Base-by-base conservation (phyloP, 2,329 filamentous ascomycete genomes). In the Colletotrichum trifolii region DNA sequence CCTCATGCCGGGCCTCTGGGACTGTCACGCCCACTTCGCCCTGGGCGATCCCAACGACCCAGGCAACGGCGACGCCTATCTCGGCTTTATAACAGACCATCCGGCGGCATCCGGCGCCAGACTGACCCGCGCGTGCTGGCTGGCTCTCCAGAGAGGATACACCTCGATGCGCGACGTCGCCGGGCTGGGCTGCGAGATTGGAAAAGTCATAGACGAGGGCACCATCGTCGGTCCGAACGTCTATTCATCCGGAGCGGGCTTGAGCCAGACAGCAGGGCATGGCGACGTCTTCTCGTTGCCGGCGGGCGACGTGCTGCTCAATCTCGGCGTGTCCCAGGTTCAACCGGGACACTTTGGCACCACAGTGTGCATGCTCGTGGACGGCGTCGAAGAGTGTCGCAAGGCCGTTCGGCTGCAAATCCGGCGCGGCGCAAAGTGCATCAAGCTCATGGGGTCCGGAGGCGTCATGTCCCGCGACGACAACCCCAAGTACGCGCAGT, bases 1-100 rank as follows among this genome's bases (percentile, higher is more conserved):
- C 8, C 71, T 83, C 8, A 80, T 86, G 73, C 83, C 83, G 0
- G 84, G 84, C 3, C 76, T 87, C 13, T 86, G 83, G 83, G 84
- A 86, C 63, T 81, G 77, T 66, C 83, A 86, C 70, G 76, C 78
- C 1, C 84, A 86, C 70, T 82, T 81, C 66, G 68, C 76, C 4
- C 82, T 80, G 12, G 66, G 71, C 1, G 69, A 69, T 67, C 49
- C 70, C 72, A 3, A 39, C 8, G 71, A 66, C 40, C 73, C 72
- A 0, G 64, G 70, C 2, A 68, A 70, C 10, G 15, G 15, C 7
- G 64, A 67, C 49, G 11, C 49, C 12, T 60, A 65, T 17, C 50
- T 56, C 13, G 49, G 72, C 49, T 57, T 71, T 53, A 65, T 74
- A 42, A 68, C 70, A 38, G 70, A 70, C n/a, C 66, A 71, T 52